Conservation (phyloP, 352 stramenopile species). For the Phytophthora sojae region DNA sequence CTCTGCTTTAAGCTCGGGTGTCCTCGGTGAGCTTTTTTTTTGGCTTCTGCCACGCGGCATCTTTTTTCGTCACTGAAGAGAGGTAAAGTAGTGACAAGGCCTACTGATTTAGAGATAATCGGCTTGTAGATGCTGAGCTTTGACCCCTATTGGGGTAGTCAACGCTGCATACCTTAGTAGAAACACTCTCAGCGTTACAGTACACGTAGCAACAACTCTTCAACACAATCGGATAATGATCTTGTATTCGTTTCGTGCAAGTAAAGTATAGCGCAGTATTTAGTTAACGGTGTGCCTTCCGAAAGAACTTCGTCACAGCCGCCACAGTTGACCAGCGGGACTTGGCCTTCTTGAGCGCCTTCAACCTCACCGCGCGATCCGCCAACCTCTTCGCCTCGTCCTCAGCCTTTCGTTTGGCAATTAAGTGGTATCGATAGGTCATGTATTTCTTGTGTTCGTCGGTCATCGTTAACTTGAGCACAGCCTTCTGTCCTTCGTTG, state of each 20-base stretch:
- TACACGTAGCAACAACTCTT: not conserved
- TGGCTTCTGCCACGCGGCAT: slow-evolving; percentile 20
- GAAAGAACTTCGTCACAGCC: not conserved
- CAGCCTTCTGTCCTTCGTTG: not conserved
- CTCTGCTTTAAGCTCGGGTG: not conserved
- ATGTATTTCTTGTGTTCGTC: not conserved
- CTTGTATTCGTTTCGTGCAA: too few species aligned
- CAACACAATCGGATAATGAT: not conserved
- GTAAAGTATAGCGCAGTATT: too few species aligned
- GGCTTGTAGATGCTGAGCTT: too few species aligned
- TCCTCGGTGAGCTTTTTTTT: slow-evolving; percentile 13
- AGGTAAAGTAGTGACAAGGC: not conserved
- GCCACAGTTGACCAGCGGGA: not conserved
- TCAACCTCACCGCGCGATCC: not conserved
- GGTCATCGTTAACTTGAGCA: not conserved
- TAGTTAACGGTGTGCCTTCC: not conserved
- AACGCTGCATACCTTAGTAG: too few species aligned
- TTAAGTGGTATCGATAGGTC: not conserved
- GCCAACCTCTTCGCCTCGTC: not conserved
- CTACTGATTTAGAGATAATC: not conserved
- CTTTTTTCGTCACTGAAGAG: not conserved
- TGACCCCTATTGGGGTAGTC: too few species aligned
- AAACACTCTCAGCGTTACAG: too few species aligned
- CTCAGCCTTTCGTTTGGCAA: not conserved
- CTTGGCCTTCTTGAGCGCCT: not conserved